These are phyloP conservation scores for Aureobasidium lini DNA, from an alignment of 2,329 filamentous ascomycete genomes.

Conservation along the genomic window DNA sequence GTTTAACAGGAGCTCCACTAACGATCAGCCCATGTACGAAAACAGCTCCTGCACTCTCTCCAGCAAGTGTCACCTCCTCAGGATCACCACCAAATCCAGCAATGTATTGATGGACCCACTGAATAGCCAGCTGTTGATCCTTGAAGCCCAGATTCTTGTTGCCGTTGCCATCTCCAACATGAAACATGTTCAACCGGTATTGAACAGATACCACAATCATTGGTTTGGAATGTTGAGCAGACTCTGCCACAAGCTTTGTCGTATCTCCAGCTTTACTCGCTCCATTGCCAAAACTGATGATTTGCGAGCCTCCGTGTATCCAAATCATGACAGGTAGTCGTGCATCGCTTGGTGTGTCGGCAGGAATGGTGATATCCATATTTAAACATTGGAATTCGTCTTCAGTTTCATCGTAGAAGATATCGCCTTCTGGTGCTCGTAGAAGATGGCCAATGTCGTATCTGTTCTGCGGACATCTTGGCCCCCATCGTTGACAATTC, in stretches of 20 bases:
- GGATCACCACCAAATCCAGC: conserved; percentile 30
- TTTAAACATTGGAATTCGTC: conserved; percentile 41
- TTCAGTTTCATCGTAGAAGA: conserved; percentile 27
- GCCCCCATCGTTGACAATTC: conserved; percentile 21
- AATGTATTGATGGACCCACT: conserved; percentile 30
- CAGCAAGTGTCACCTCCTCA: conserved; percentile 35
- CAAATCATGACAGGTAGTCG: conserved; percentile 37
- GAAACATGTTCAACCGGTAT: conserved; percentile 40
- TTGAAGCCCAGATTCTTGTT: conserved; percentile 22
- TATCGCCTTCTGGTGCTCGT: conserved; percentile 31
- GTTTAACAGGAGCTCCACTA: conserved; percentile 26
- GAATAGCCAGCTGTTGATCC: conserved; percentile 26
- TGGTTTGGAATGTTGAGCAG: conserved; percentile 28
- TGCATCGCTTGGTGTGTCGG: neutral
- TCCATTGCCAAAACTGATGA: conserved; percentile 38
- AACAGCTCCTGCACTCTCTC: conserved; percentile 41
- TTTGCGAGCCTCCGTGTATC: conserved; percentile 43
- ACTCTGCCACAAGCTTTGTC: conserved; percentile 21
- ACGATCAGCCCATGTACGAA: conserved; percentile 38
- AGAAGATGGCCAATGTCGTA: conserved; percentile 39
- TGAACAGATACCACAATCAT: conserved; percentile 38
- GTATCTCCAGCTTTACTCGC: conserved; percentile 33
- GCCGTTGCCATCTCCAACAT: conserved; percentile 36
- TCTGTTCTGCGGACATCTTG: conserved; percentile 35
- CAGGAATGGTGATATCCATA: conserved; percentile 33